phyloP scores from a whole-genome alignment of 371 early-diverging fungal species.

The Rhizomucor pusillus region DNA sequence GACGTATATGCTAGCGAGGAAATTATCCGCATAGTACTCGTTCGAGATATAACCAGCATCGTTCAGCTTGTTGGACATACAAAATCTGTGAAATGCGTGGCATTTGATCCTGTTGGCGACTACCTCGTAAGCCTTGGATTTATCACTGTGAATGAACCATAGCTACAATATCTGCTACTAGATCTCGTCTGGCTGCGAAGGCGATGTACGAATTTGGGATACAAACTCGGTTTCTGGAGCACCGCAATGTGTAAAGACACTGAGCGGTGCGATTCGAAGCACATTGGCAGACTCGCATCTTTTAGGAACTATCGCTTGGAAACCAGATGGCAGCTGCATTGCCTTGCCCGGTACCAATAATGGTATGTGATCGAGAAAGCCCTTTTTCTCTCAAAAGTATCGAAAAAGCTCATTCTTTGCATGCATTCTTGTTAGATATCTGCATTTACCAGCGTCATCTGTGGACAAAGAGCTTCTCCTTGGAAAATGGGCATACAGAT shows the following conservation, averaged over 20 bases:
- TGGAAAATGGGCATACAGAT: conserved; percentile 38
- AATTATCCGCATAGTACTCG: conserved; percentile 30
- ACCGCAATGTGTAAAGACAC: conserved; percentile 36
- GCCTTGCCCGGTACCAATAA: conserved; percentile 51
- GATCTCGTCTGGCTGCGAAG: conserved; percentile 59
- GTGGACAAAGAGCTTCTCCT: conserved; percentile 37
- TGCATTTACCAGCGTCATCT: conserved; percentile 29
- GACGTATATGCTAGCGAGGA: conserved; percentile 25
- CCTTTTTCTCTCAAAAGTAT: not conserved
- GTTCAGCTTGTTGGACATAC: conserved; percentile 43
- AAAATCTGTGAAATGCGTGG: conserved; percentile 34
- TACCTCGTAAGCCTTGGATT: conserved; percentile 26
- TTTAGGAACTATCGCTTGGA: conserved; percentile 52
- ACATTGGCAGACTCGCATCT: conserved; percentile 13
- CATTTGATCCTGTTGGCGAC: conserved; percentile 39
- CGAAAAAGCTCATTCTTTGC: not conserved
- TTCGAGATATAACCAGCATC: conserved; percentile 30
- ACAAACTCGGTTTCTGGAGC: conserved; percentile 32
- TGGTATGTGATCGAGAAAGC: conserved; percentile 15
- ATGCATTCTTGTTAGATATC: conserved; percentile 23
- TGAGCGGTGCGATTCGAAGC: conserved; percentile 6
- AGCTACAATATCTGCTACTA: not conserved
- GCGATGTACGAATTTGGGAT: conserved; percentile 63
- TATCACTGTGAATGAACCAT: too few relatives aligned
- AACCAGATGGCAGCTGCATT: conserved; percentile 49